Conservation (phyloP, 306 rosid species). For the Vachellia pachyceras region DNA sequence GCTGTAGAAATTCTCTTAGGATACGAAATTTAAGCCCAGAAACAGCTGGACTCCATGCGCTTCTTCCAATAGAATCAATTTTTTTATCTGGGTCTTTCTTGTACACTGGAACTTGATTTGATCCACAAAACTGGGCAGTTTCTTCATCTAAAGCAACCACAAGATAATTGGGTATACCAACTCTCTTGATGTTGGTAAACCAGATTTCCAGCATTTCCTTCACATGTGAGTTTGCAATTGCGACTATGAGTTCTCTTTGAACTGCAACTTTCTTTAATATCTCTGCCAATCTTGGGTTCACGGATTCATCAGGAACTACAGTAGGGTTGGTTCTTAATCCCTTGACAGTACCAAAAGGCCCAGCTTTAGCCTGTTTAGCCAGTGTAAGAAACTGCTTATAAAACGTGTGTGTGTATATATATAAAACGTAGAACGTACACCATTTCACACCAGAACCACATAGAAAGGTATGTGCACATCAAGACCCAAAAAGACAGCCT, state of each 20-base stretch:
- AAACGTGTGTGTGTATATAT: too few species aligned
- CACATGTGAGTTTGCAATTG: slow-evolving; percentile 18
- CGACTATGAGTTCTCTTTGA: slow-evolving; percentile 1
- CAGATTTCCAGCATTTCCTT: background rate
- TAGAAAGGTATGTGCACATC: background rate
- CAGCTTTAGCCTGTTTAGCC: too few species aligned
- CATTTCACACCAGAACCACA: background rate
- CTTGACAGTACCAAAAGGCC: too few species aligned
- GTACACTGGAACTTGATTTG: slow-evolving; percentile 12
- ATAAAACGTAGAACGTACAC: background rate
- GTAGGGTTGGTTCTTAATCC: slow-evolving; percentile 7
- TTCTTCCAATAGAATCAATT: slow-evolving; percentile 17
- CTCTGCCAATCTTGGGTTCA: slow-evolving; percentile 3
- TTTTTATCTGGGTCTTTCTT: slow-evolving; percentile 10
- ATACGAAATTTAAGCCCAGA: slow-evolving; percentile 27
- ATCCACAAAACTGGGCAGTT: slow-evolving; percentile 9
- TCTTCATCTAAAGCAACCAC: slow-evolving; percentile 13
- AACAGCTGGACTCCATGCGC: background rate
- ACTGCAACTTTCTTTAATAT: slow-evolving; percentile 9
- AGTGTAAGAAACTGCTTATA: too few species aligned
- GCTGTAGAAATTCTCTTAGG: slow-evolving; percentile 13
- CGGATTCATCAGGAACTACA: too few species aligned
- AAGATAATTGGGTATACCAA: slow-evolving; percentile 13
- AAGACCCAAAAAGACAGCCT: background rate
- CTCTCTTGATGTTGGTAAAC: slow-evolving; percentile 12